Evolutionary conservation across 257 asterid species (phyloP), one percentile per base, ranked within the genome.

Genomic region (Gentiana straminea): DNA sequence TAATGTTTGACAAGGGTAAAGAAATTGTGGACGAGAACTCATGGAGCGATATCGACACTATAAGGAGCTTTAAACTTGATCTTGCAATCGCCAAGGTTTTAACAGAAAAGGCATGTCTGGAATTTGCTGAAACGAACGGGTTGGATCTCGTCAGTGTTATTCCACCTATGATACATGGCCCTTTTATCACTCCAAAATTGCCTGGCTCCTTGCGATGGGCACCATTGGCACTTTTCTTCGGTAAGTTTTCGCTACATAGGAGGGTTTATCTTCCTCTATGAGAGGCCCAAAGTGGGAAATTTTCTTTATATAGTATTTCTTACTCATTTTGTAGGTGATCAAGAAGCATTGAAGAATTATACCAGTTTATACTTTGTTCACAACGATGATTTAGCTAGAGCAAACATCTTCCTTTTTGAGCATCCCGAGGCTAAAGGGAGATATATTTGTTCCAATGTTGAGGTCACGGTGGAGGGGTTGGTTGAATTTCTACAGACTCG

Each of bases 141-240:
- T 4, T 85, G 51, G 86, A 82, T 47, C 62, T 85, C 32, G 84
- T 81, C 4, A 63, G 78, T 0, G 37, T 78, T 0, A 15, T 68
- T 54, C 84, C 94, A 11, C 72, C 84, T 0, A 73, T 77, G 81
- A 49, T 72, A 8, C 69, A 72, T 11, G 94, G 94, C 4, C 88
- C 94, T n/a, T 84, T 82, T 60, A 54, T 81, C 7, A 68, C 73
- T 33, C 75, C 89, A 8, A 54, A 54, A 11, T 35, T 64, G 8
- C 89, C 89, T 12, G 77, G 72, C 13, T 45, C 86, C 0, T 79
- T 81, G 1, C 59, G 63, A 43, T 15, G 49, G 3, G 35, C 57
- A 3, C 60, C 79, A 8, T 13, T 74, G 76, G 73, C 76, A 24
- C 34, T 76, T 64, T 73, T 81, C 50, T 49, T 68, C 1, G 88